Percentiles rank a stretch among this genome's conserved stretches.
These are phyloP conservation scores for Parastagonospora nodorum DNA, from an alignment of 2,329 filamentous ascomycete species.

Conservation along the genomic window DNA sequence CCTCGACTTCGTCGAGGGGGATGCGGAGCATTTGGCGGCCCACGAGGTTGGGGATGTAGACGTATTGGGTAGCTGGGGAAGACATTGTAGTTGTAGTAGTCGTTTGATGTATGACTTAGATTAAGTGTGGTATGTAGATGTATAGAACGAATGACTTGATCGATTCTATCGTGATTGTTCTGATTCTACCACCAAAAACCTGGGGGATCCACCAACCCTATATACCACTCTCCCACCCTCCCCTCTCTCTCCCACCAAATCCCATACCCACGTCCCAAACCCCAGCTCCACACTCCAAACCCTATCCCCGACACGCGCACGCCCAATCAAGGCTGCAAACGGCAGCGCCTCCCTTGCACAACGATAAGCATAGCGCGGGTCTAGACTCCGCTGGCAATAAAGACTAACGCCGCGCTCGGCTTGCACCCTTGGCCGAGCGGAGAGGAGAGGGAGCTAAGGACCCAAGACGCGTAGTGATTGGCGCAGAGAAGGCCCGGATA, in stretches of 20 bases:
- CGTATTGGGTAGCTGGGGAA: slow-evolving; percentile 36
- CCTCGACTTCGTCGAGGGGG: slow-evolving; percentile 31
- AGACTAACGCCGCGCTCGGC: too few relatives aligned
- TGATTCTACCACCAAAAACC: not conserved
- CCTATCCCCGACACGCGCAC: slow-evolving; percentile 23
- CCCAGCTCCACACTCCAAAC: slow-evolving; percentile 21
- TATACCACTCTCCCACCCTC: slow-evolving; percentile 9
- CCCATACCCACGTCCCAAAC: slow-evolving; percentile 23
- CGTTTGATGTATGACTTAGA: not conserved
- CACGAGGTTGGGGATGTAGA: slow-evolving; percentile 48
- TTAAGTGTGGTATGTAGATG: not conserved
- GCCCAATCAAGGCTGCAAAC: slow-evolving; percentile 1
- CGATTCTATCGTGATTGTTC: slow-evolving; percentile 3
- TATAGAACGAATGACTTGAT: not conserved
- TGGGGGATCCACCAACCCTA: slow-evolving; percentile 5
- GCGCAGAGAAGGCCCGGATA: too few relatives aligned
- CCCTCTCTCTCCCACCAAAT: slow-evolving; percentile 1
- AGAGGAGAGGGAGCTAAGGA: too few relatives aligned
- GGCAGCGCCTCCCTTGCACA: not conserved
- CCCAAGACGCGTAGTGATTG: too few relatives aligned
- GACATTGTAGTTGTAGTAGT: slow-evolving; percentile 24
- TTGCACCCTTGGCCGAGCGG: too few relatives aligned
- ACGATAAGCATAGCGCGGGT: not conserved
- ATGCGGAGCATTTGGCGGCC: slow-evolving; percentile 46
- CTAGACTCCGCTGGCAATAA: too few relatives aligned